Percentiles rank a stretch among this genome's conserved stretches.
Conservation (phyloP, 2,329 filamentous ascomycete genomes). For the Alternaria ethzedia region DNA sequence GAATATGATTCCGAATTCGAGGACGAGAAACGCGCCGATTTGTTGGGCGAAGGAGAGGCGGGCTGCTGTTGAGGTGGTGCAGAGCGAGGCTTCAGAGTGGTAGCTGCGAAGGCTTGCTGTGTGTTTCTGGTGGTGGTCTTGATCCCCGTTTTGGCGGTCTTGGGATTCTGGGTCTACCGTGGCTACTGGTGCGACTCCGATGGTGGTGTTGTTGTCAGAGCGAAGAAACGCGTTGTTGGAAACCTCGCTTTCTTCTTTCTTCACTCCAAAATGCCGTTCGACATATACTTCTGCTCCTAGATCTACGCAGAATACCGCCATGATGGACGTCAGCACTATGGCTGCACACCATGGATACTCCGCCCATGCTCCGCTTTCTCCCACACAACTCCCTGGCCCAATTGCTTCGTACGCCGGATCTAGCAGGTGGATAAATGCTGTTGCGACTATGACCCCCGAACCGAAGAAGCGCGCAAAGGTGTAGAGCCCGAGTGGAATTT, state of each 20-base stretch:
- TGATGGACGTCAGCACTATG: not conserved
- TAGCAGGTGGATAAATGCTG: slow-evolving; percentile 4
- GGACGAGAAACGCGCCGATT: slow-evolving; percentile 5
- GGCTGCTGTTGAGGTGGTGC: not conserved
- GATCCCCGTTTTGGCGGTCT: not conserved
- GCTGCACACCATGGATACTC: slow-evolving; percentile 8
- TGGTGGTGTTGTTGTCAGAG: not conserved
- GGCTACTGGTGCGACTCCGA: not conserved
- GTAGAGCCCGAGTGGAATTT: not conserved
- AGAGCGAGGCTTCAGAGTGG: not conserved
- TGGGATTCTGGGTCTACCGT: not conserved
- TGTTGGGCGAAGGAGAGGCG: slow-evolving; percentile 1
- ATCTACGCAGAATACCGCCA: slow-evolving; percentile 4
- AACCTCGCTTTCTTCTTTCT: not conserved
- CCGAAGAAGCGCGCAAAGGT: slow-evolving; percentile 10
- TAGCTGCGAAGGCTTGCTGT: not conserved
- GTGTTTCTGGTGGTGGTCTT: not conserved
- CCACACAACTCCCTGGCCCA: slow-evolving; percentile 3
- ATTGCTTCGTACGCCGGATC: slow-evolving; percentile 8
- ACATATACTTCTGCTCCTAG: slow-evolving; percentile 7
- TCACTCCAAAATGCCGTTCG: not conserved
- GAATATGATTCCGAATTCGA: slow-evolving; percentile 6
- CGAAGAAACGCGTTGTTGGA: not conserved
- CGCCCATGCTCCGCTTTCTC: not conserved
- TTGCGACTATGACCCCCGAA: slow-evolving; percentile 4